Percentiles rank a stretch among this genome's conserved stretches.
Conservation (phyloP, 1,284 basidiomycete species). For the Ceratobasidium sp. region DNA sequence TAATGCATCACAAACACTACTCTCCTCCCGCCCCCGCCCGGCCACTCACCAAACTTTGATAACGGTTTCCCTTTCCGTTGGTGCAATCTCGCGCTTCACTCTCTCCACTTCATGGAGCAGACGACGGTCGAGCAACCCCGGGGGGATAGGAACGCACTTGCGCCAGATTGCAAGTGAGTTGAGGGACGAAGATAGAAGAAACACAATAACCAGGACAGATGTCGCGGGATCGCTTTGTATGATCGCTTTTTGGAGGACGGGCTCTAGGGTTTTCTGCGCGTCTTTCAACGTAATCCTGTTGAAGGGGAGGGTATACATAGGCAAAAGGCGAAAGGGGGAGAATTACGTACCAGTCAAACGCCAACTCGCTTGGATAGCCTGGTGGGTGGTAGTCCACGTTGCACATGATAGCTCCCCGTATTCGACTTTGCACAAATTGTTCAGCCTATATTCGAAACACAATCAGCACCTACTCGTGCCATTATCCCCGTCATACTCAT, state of each 20-base stretch:
- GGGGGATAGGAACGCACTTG: slow-evolving; percentile 10
- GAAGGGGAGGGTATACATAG: not conserved
- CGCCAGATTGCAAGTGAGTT: slow-evolving; percentile 41
- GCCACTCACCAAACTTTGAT: slow-evolving; percentile 22
- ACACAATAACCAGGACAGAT: slow-evolving; percentile 19
- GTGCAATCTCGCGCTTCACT: slow-evolving; percentile 17
- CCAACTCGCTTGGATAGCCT: slow-evolving; percentile 16
- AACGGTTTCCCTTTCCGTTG: not conserved
- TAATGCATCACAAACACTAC: not conserved
- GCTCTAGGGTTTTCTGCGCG: slow-evolving; percentile 34
- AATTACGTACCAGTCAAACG: slow-evolving; percentile 29
- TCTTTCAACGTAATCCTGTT: slow-evolving; percentile 32
- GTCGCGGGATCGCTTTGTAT: slow-evolving; percentile 20
- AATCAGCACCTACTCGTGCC: not conserved
- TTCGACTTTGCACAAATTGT: slow-evolving; percentile 13
- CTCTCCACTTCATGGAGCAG: not conserved
- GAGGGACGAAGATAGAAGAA: slow-evolving; percentile 28
- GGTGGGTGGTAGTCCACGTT: slow-evolving; percentile 25
- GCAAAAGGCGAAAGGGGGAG: not conserved
- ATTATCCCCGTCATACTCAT: not conserved
- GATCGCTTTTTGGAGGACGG: slow-evolving; percentile 25
- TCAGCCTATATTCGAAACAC: not conserved
- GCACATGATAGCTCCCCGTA: slow-evolving; percentile 28
- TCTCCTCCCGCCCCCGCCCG: not conserved
- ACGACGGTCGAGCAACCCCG: not conserved